A percentile compares a stretch with the other conserved stretches of the same genome.
phyloP scores from a whole-genome alignment of 495 filamentous ascomycete genomes.

The Sabuloglossum arenarium region DNA sequence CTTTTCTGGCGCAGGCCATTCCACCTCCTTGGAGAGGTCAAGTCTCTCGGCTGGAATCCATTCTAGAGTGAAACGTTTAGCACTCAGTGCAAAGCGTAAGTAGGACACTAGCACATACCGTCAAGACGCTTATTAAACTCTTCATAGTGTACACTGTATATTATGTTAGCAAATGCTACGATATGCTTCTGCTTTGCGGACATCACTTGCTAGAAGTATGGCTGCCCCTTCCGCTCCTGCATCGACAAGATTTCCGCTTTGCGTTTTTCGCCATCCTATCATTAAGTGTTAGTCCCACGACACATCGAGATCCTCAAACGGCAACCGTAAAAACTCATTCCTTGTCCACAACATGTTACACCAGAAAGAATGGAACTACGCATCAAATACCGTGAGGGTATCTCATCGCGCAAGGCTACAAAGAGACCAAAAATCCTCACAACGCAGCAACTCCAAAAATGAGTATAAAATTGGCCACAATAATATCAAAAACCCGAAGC shows the following conservation, averaged over 20 bases:
- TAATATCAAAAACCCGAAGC: neutral
- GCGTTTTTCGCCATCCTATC: conserved; percentile 59
- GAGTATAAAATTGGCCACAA: too few species aligned
- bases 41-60: conserved; percentile 70
- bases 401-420: too few species aligned
- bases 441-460: too few species aligned
- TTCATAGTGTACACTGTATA: conserved; percentile 68
- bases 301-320: too few species aligned
- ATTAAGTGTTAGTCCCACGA: neutral
- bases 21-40: conserved; percentile 57
- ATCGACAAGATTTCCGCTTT: conserved; percentile 90
- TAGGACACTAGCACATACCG: conserved; percentile 17
- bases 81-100: neutral
- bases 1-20: conserved; percentile 61
- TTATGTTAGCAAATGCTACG: neutral
- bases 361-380: too few species aligned
- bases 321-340: conserved; percentile 6
- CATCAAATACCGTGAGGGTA: too few species aligned
- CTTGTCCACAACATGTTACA: conserved; percentile 15
- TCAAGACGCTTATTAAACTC: conserved; percentile 99
- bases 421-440: too few species aligned
- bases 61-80: conserved; percentile 28
- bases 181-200: neutral
- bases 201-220: conserved; percentile 49
- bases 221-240: conserved; percentile 58